Conservation (phyloP, 2,329 filamentous ascomycete species). For the Pseudodiploospora longispora region DNA sequence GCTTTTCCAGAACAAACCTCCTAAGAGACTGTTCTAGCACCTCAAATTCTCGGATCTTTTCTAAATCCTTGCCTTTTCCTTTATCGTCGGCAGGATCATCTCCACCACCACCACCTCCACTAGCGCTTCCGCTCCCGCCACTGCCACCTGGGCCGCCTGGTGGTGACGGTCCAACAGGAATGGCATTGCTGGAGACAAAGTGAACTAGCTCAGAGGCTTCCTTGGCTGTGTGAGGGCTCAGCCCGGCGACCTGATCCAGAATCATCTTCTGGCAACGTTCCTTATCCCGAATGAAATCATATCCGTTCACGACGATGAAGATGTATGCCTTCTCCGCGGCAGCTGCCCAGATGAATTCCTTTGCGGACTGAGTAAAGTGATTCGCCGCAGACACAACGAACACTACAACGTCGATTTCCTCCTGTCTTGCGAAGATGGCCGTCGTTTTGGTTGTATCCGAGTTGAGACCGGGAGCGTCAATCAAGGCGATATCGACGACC, state of each 20-base stretch:
- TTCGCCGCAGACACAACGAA: constrained; percentile 98
- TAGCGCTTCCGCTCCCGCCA: constrained; percentile 40
- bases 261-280: constrained; percentile 87
- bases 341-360: constrained; percentile 93
- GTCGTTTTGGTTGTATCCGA: constrained; percentile 96
- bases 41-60: constrained; percentile 85
- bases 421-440: constrained; percentile 90
- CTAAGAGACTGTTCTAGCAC: constrained; percentile 81
- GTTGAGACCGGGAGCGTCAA: constrained; percentile 92
- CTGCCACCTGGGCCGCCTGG: constrained; percentile 47
- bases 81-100: constrained; percentile 55
- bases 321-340: constrained; percentile 97
- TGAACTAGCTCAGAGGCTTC: constrained; percentile 90
- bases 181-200: constrained; percentile 94
- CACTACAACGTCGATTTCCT: constrained; percentile 97
- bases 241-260: constrained; percentile 72
- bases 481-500: constrained; percentile 94
- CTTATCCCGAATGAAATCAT: constrained; percentile 89
- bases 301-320: constrained; percentile 98
- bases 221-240: constrained; percentile 92
- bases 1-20: constrained; percentile 91
- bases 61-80: constrained; percentile 78
- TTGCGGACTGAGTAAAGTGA: constrained; percentile 95
- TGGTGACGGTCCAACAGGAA: constrained; percentile 61
- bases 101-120: constrained; percentile 47